Conservation (phyloP, 1,284 basidiomycete species). For the Kalmanozyma brasiliensis region DNA sequence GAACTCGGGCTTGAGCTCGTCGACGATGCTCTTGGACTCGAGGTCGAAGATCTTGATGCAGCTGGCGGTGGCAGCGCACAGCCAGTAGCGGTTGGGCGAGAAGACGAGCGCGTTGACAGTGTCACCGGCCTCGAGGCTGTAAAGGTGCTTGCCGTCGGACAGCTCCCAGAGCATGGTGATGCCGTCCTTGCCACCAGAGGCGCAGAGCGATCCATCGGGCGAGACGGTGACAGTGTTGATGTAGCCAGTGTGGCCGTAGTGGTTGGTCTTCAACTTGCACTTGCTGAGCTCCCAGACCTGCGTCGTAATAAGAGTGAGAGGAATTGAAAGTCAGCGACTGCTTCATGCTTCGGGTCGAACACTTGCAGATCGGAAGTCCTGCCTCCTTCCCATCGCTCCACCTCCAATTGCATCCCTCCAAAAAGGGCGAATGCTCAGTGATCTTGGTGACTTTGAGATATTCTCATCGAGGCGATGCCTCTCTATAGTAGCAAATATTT, state of each 20-base stretch:
- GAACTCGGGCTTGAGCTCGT: slow-evolving; percentile 83
- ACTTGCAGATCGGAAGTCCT: slow-evolving; percentile 9
- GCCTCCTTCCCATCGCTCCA: neutral
- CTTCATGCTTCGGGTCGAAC: neutral
- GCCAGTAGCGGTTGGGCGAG: slow-evolving; percentile 92
- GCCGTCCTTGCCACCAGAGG: slow-evolving; percentile 94
- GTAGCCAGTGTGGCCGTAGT: slow-evolving; percentile 99
- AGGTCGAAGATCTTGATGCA: slow-evolving; percentile 84
- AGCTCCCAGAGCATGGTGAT: slow-evolving; percentile 99
- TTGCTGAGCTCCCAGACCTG: slow-evolving; percentile 99
- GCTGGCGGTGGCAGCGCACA: slow-evolving; percentile 96
- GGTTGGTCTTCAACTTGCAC: slow-evolving; percentile 99
- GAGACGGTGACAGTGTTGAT: slow-evolving; percentile 99
- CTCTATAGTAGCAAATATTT: slow-evolving; percentile 88
- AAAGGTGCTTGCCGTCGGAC: slow-evolving; percentile 99
- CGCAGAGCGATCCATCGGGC: slow-evolving; percentile 97
- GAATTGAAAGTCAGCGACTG: slow-evolving; percentile 11
- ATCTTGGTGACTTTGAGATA: slow-evolving; percentile 78
- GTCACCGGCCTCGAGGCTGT: slow-evolving; percentile 98
- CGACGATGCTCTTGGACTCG: slow-evolving; percentile 86
- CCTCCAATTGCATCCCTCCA: slow-evolving; percentile 3
- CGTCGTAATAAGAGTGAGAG: neutral
- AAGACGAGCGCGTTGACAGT: slow-evolving; percentile 99
- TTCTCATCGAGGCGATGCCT: slow-evolving; percentile 76
- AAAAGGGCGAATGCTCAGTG: slow-evolving; percentile 72